Base-by-base conservation (phyloP, 257 asterid genomes). In the Ilex asprella region DNA sequence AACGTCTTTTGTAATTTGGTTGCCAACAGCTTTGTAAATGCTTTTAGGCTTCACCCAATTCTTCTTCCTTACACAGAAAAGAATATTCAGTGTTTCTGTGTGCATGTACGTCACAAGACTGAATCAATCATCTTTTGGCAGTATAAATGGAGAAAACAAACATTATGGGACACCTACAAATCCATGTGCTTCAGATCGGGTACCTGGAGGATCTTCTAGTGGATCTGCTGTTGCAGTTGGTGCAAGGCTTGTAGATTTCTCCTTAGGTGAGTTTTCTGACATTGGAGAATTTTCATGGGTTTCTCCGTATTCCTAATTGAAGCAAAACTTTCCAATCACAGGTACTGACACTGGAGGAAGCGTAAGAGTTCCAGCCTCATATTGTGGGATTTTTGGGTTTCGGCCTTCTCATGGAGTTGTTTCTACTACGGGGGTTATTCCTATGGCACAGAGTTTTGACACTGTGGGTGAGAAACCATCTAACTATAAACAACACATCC, bases 341-440 rank as follows among this genome's bases (percentile, higher is more conserved):
- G 98, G 98, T 62, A 91, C 98, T 2, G 98, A 88, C 58, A 88
- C 98, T 47, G 95, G 98, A 30, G 96, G 98, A 65, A 91, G 98
- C 69, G 82, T 88, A 54, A 77, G 98, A 78, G 95, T 86, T 67
- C 98, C 98, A 39, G 89, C 95, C 16, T 82, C 98, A 6, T 91
- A 86, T 62, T 91, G 98, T 31, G 94, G 92, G 39, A 86, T 88
- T 65, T 81, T 75, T 15, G 98, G 98, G 31, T 79, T 88, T 64
- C 88, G 96, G 1, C 98, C 98, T 39, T 91, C 96, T 64, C 95
- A 86, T 78, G 98, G 92, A 66, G 60, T 74, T 70, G 76, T 88
- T 62, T 79, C 96, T 12, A 74, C 87, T 3, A 47, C 70, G 31
- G 89, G 94, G 67, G 86, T 88, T 27, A 77, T 61, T 60, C 98